Base-by-base conservation (phyloP, 2,329 filamentous ascomycete genomes). In the Neofusicoccum sp. region DNA sequence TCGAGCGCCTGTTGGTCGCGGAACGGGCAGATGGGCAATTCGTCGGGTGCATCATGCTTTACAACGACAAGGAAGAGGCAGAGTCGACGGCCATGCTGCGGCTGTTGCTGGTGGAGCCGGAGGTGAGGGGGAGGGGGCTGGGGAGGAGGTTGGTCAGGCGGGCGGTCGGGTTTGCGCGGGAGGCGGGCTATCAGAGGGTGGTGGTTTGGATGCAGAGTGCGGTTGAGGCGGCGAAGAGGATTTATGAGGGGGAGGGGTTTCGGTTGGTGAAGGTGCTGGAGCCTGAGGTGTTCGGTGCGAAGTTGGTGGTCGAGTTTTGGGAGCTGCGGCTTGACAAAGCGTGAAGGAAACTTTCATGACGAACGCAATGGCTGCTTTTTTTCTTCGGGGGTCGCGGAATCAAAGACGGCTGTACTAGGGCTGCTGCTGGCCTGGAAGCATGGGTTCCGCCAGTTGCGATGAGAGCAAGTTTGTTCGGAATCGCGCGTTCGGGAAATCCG, bases 41-140 rank as follows among this genome's bases (percentile, higher is more conserved):
- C 34, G 49, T 41, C 49, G 49, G 49, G 34, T 41, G 49, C 49
- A 26, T 54, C 12, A 54, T 54, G 49, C 24, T 54, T 1, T 33
- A 41, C 49, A 31, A 54, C 49, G 49, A 54, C 12, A 41, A 31
- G 36, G 36, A 54, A 3, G 49, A 54, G 7, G 26, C 20, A 36
- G 34, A 24, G 24, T 20, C 30, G 24, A 40, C 49, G 49, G 49
- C 49, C 2, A 41, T 41, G 49, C 12, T 54, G 24, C 49, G 49
- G 12, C 34, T 54, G 12, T 14, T 54, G 7, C 34, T 54, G 1
- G 49, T 54, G 11, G 49, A 54, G 14, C 49, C 49, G 14, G 9
- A 16, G 12, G 49, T 30, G 26, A 6, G 49, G 9, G 49, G 49
- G 8, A 41, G 4, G 36, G 36, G 49, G 1, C 6, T 54, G 34